Conservation (phyloP, 331 rosid genomes). For the Pyracantha coccinea region DNA sequence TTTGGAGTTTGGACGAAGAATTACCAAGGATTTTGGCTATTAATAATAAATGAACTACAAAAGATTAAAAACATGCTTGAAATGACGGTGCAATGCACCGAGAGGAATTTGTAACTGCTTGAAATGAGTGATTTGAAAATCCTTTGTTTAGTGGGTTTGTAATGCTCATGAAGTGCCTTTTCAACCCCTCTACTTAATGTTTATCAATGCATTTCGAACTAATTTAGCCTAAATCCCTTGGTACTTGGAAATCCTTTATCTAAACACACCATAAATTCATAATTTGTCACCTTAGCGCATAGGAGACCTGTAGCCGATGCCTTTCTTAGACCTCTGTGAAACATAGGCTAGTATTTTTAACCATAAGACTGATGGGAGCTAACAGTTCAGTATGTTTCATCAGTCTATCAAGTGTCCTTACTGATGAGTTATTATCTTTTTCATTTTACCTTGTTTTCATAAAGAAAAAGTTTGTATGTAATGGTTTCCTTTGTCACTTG, state of each 20-base stretch:
- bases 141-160: not conserved
- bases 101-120: no score
- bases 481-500: constrained; percentile 16
- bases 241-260: no score
- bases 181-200: not conserved
- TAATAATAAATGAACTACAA: no score
- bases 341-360: not conserved
- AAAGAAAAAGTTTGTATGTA: not conserved
- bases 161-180: not conserved
- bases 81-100: no score
- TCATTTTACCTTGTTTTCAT: not conserved
- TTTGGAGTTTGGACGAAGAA: no score
- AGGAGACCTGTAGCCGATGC: not conserved
- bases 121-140: no score
- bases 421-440: not conserved
- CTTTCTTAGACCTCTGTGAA: not conserved
- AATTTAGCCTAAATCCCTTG: no score
- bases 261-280: not conserved
- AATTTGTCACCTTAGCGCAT: not conserved
- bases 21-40: no score
- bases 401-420: not conserved
- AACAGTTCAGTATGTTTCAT: not conserved
- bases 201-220: not conserved
- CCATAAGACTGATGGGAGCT: not conserved
- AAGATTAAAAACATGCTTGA: no score